Conservation (phyloP, 352 stramenopile species). For the Phytophthora syringae region DNA sequence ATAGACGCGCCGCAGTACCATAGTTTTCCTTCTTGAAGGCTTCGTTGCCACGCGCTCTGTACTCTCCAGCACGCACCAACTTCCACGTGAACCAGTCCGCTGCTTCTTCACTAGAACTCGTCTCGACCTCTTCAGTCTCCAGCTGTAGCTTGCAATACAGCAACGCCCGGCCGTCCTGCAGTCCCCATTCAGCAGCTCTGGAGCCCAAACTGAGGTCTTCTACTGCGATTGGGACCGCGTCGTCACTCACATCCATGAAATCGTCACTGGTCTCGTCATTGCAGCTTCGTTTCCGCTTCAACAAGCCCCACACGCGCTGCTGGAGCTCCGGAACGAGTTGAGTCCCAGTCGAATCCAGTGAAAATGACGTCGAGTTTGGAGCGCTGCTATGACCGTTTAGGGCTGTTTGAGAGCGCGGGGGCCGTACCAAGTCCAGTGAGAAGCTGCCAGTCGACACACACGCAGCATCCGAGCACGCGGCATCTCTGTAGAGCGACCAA, state of each 20-base stretch:
- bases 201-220: slow-evolving; percentile 37
- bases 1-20: slow-evolving; percentile 41
- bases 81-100: slow-evolving; percentile 66
- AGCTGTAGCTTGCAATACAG: slow-evolving; percentile 46
- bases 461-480: slow-evolving; percentile 9
- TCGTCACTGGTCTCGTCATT: not conserved
- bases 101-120: not conserved
- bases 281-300: slow-evolving; percentile 2
- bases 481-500: slow-evolving; percentile 45
- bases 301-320: slow-evolving; percentile 22
- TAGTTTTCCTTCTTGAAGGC: slow-evolving; percentile 54
- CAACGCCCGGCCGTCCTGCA: slow-evolving; percentile 13
- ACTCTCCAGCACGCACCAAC: slow-evolving; percentile 45
- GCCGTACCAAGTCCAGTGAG: slow-evolving; percentile 15
- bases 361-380: slow-evolving; percentile 13
- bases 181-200: slow-evolving; percentile 21
- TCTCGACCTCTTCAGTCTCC: not conserved
- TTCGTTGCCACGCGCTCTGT: slow-evolving; percentile 60
- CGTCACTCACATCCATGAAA: slow-evolving; percentile 5
- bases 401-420: not conserved
- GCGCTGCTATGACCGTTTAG: slow-evolving; percentile 1
- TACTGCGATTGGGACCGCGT: slow-evolving; percentile 31
- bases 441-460: slow-evolving; percentile 33
- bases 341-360: slow-evolving; percentile 23
- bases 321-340: slow-evolving; percentile 41